phyloP scores from a whole-genome alignment of 345 rosid species.

The Salix viminalis region DNA sequence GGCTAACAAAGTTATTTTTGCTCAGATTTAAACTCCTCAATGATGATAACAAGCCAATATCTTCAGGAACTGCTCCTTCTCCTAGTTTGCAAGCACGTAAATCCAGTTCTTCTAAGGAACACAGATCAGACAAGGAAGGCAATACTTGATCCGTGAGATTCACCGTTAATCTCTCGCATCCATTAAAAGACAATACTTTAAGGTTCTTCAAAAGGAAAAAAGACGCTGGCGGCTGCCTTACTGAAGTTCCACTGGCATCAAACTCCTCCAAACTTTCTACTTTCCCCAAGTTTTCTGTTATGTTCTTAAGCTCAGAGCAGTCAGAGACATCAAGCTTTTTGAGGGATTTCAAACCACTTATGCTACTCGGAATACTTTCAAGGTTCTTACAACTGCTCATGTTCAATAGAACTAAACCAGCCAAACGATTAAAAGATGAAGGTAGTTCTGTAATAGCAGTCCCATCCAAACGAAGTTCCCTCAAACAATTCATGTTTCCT shows the following conservation, averaged over 20 bases:
- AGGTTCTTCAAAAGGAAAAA: conserved; percentile 6
- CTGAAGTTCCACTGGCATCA: conserved; percentile 23
- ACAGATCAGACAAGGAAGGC: no score
- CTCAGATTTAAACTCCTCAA: no score
- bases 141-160: no score
- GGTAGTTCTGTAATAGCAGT: conserved; percentile 28
- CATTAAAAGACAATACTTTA: conserved; percentile 2
- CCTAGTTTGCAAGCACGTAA: no score
- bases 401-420: conserved; percentile 13
- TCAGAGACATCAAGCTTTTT: conserved; percentile 20
- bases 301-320: conserved; percentile 13
- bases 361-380: conserved; percentile 14
- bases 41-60: no score
- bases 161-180: neutral
- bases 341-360: conserved; percentile 14
- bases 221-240: neutral
- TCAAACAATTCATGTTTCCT: conserved; percentile 18
- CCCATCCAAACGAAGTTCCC: conserved; percentile 19
- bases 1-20: no score
- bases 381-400: conserved; percentile 26
- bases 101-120: no score
- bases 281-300: conserved; percentile 9
- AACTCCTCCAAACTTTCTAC: conserved; percentile 16
- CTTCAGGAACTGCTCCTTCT: no score
- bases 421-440: conserved; percentile 13